phyloP scores from a whole-genome alignment of 306 rosid species.

The Vachellia pachyceras region DNA sequence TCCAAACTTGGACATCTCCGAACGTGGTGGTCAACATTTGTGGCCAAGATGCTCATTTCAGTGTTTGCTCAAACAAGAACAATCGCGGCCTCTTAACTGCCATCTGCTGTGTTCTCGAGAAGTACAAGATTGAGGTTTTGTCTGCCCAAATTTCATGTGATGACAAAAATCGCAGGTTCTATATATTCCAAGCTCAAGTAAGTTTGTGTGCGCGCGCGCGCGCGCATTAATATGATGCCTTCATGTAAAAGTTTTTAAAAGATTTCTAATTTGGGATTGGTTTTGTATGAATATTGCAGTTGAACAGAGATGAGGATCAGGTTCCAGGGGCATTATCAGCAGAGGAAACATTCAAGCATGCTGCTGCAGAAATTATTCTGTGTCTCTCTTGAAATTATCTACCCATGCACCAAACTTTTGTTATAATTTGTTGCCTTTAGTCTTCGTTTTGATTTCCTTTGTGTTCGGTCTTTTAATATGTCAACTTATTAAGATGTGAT shows the following conservation, averaged over 20 bases:
- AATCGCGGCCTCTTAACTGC: conserved; percentile 35
- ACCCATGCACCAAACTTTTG: not conserved
- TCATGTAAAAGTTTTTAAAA: no score
- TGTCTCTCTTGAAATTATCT: conserved; percentile 1
- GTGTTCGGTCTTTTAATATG: not conserved
- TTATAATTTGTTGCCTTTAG: not conserved
- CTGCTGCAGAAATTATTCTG: conserved; percentile 47
- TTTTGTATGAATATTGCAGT: conserved; percentile 27
- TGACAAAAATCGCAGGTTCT: conserved; percentile 28
- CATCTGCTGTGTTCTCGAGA: conserved; percentile 55
- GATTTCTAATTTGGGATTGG: not conserved
- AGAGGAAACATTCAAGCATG: conserved; percentile 48
- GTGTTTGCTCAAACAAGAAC: conserved; percentile 50
- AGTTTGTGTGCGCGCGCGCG: not conserved
- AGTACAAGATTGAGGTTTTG: conserved; percentile 47
- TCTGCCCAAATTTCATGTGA: conserved; percentile 53
- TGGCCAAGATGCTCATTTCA: conserved; percentile 49
- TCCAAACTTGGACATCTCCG: not conserved
- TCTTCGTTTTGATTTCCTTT: not conserved
- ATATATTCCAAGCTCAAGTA: conserved; percentile 60
- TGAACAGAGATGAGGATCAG: not conserved
- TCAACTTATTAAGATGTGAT: not conserved
- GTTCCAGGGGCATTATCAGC: not conserved
- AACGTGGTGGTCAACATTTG: not conserved
- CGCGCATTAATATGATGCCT: no score